These are phyloP conservation scores for Bipolaris sorokiniana DNA, from an alignment of 2,329 filamentous ascomycete genomes.

Conservation along the genomic window DNA sequence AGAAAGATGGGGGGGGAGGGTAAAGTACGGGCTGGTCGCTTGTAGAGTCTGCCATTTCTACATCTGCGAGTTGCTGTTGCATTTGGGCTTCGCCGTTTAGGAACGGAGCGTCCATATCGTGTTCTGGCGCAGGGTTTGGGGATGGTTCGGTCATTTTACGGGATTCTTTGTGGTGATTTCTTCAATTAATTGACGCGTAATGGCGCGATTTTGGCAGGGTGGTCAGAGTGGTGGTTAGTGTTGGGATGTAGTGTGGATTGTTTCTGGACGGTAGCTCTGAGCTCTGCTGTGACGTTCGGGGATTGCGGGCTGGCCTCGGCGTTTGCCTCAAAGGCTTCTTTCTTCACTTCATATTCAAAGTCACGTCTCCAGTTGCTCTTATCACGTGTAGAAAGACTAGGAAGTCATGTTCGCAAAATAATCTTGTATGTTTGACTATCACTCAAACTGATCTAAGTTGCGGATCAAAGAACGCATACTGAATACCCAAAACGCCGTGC, in stretches of 20 bases:
- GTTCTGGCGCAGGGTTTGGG: conserved; percentile 16
- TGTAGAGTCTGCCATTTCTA: conserved; percentile 40
- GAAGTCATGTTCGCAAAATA: neutral
- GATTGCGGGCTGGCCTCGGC: conserved; percentile 19
- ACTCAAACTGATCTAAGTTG: conserved; percentile 10
- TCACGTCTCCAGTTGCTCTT: neutral
- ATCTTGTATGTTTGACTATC: conserved; percentile 9
- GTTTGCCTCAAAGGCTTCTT: neutral
- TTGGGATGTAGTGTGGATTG: neutral
- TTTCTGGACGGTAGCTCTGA: conserved; percentile 12
- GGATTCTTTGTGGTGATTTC: neutral
- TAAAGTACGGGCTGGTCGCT: conserved; percentile 14
- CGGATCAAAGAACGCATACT: neutral
- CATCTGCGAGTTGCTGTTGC: conserved; percentile 25
- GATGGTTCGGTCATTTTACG: conserved; percentile 8
- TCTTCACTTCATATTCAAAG: neutral
- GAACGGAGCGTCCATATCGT: conserved; percentile 25
- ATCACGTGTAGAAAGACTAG: neutral
- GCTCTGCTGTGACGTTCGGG: conserved; percentile 23
- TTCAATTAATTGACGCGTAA: conserved; percentile 3
- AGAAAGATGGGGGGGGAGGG: neutral
- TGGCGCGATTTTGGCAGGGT: neutral
- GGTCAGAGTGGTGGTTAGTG: neutral
- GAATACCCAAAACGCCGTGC: conserved; percentile 12
- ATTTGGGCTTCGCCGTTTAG: conserved; percentile 27